phyloP scores from a whole-genome alignment of 495 filamentous ascomycete genomes.

The Penicillium riverlandense region DNA sequence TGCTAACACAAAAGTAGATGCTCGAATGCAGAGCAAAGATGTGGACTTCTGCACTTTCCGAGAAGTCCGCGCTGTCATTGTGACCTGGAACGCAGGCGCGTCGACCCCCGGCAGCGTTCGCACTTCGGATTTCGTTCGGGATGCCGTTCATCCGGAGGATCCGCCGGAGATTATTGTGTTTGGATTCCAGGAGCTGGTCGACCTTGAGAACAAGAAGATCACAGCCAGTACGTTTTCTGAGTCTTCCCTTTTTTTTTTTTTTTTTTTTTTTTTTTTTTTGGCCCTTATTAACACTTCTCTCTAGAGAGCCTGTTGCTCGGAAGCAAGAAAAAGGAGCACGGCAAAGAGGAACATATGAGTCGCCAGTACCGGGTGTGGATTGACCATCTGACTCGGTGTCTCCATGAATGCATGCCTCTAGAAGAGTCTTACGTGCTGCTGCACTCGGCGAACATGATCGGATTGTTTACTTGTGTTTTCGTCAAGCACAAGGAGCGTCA shows the following conservation, averaged over 20 bases:
- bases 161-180: constrained; percentile 89
- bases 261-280: not conserved
- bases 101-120: constrained; percentile 76
- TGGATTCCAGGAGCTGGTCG: constrained; percentile 96
- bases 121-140: constrained; percentile 68
- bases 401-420: constrained; percentile 77
- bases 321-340: constrained; percentile 80
- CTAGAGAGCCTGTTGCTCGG: constrained; percentile 55
- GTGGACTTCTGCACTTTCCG: constrained; percentile 77
- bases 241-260: not conserved
- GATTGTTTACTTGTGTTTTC: constrained; percentile 93
- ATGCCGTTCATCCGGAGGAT: constrained; percentile 61
- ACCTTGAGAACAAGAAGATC: constrained; percentile 92
- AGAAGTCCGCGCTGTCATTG: constrained; percentile 64
- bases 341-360: constrained; percentile 90
- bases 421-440: constrained; percentile 76
- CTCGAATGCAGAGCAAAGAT: constrained; percentile 77
- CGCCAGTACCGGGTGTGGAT: constrained; percentile 96
- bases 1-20: constrained; percentile 45
- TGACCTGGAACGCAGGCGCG: constrained; percentile 97
- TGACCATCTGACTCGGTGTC: constrained; percentile 70
- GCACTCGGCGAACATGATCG: constrained; percentile 83
- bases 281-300: constrained; percentile 12
- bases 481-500: constrained; percentile 71
- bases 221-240: constrained; percentile 66